Percentiles rank a stretch among this genome's conserved stretches.
phyloP scores from a whole-genome alignment of 2,329 filamentous ascomycete species.

The Fusarium xyrophilum region DNA sequence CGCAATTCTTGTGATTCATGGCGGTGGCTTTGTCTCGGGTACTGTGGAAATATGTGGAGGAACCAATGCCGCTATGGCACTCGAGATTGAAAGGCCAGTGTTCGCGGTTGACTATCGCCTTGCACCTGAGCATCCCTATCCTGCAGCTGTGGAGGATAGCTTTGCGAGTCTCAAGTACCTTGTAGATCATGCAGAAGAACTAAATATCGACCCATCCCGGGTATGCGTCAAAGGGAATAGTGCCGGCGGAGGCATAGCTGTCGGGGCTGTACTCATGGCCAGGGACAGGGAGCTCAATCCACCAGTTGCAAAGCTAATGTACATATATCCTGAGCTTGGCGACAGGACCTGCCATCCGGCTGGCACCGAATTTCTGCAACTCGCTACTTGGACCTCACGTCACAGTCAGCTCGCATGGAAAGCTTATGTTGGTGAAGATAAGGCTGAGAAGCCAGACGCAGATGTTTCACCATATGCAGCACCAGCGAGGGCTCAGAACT shows the following conservation, averaged over 20 bases:
- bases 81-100: slow-evolving; percentile 12
- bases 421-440: slow-evolving; percentile 34
- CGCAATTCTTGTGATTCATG: slow-evolving; percentile 22
- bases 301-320: slow-evolving; percentile 23
- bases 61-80: neutral
- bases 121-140: slow-evolving; percentile 29
- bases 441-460: slow-evolving; percentile 12
- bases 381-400: slow-evolving; percentile 12
- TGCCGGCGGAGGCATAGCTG: slow-evolving; percentile 26
- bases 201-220: slow-evolving; percentile 26
- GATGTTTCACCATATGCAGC: slow-evolving; percentile 29
- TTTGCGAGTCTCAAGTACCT: slow-evolving; percentile 30
- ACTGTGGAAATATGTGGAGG: slow-evolving; percentile 11
- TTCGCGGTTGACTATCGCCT: slow-evolving; percentile 37
- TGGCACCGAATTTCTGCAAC: slow-evolving; percentile 12
- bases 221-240: slow-evolving; percentile 32
- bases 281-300: slow-evolving; percentile 28
- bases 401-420: slow-evolving; percentile 24
- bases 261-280: slow-evolving; percentile 17
- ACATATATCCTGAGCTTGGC: slow-evolving; percentile 33
- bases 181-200: slow-evolving; percentile 12
- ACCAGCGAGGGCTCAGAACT: slow-evolving; percentile 24
- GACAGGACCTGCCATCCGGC: slow-evolving; percentile 10
- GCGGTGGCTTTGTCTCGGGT: slow-evolving; percentile 27
- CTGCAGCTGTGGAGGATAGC: slow-evolving; percentile 24